Percentiles rank a stretch among this genome's conserved stretches.
Conservation (phyloP, 2,329 filamentous ascomycete genomes). For the Ustulina deusta region DNA sequence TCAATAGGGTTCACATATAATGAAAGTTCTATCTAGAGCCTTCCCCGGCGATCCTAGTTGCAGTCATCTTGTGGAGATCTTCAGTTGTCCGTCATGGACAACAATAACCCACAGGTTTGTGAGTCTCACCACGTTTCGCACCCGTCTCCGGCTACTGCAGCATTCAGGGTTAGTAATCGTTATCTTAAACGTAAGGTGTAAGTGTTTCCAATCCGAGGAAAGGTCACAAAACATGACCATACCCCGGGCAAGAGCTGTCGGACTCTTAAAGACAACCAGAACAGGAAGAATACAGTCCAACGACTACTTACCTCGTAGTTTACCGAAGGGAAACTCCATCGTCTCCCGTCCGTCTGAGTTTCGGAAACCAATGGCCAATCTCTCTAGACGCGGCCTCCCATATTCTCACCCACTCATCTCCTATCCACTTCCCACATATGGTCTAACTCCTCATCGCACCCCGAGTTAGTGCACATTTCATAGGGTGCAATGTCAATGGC, state of each 20-base stretch:
- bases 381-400: not conserved
- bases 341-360: constrained; percentile 11
- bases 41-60: constrained; percentile 11
- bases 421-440: not conserved
- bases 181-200: not conserved
- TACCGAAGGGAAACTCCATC: constrained; percentile 38
- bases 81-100: constrained; percentile 7
- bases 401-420: not conserved
- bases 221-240: not conserved
- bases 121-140: constrained; percentile 15
- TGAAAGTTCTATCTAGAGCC: constrained; percentile 26
- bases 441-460: not conserved
- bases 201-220: not conserved
- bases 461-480: constrained; percentile 6
- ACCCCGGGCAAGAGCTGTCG: not conserved
- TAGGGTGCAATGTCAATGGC: not conserved
- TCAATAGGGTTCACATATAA: constrained; percentile 21
- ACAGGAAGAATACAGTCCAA: not conserved
- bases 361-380: constrained; percentile 2
- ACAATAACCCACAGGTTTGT: constrained; percentile 29
- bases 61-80: constrained; percentile 18
- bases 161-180: constrained; percentile 7
- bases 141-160: constrained; percentile 11
- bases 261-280: not conserved
- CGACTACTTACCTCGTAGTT: constrained; percentile 11